Evolutionary conservation across 768 basidiomycete species (phyloP), one percentile per base, ranked within the genome.

Genomic region (Collybiopsis confluens): DNA sequence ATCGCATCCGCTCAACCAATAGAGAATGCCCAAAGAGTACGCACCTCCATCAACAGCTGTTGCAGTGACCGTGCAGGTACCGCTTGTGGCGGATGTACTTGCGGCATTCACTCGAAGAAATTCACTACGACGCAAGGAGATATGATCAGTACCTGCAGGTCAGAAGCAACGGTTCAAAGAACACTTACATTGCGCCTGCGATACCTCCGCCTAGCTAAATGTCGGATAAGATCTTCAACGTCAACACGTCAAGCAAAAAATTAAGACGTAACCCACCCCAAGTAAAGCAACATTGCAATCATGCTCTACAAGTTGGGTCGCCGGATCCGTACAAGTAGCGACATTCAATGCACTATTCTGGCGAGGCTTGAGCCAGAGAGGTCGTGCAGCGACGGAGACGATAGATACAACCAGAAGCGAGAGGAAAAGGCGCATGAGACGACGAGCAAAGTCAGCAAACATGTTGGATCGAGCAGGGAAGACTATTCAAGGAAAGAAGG

Each of bases 231-330:
- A 9, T 13, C 20, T 24, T 9, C 9, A 44, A 20, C 8, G 28
- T 10, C 10, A 30, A 2, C 28, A 36, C 9, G 5, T 30, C 24
- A n/a, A n/a, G n/a, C n/a, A n/a, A 47, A 28, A 18, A 30, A 1
- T 2, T 23, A 28, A 35, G 15, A 16, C 28, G 6, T 11, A 28
- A 46, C 60, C 26, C 21, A 59, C 61, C 38, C 58, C 58, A 30
- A 62, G 58, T 21, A 62, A 44, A 11, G 61, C 61, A 18, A 62
- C 61, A 45, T 62, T 54, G 46, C 61, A 62, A 30, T 62, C 61
- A 26, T 62, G 61, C 20, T 46, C 35, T 1, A 62, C 55, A 23
- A 62, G 56, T 41, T 59, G n/a, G 8, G 51, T 54, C 24, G 61
- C 35, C 27, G 56, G 58, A 41, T 54, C 41, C 11, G 61, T 62